phyloP scores from a whole-genome alignment of 139 green algal genomes.

The Micromonas commoda region DNA sequence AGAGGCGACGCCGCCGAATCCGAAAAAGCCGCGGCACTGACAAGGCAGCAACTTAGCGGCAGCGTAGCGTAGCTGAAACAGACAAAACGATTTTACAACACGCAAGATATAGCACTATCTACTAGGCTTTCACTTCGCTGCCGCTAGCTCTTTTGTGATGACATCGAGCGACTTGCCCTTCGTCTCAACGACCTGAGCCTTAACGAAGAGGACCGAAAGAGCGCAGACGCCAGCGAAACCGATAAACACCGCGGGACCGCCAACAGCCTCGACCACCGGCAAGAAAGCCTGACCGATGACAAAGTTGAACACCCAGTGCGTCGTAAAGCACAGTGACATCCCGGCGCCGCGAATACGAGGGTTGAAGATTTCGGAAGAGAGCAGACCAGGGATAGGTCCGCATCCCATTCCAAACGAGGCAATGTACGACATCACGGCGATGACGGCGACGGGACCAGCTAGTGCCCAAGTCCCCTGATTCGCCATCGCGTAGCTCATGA shows the following conservation, averaged over 20 bases:
- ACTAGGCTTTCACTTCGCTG: not conserved
- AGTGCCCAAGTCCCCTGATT: not conserved
- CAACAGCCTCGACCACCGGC: constrained; percentile 46
- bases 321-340: constrained; percentile 52
- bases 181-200: constrained; percentile 59
- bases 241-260: constrained; percentile 54
- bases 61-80: not conserved
- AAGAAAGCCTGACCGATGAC: constrained; percentile 76
- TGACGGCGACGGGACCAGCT: constrained; percentile 41
- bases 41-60: not conserved
- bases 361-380: constrained; percentile 84
- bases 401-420: constrained; percentile 79
- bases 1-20: constrained; percentile 8
- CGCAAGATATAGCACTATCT: not conserved
- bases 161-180: constrained; percentile 71
- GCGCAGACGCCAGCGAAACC: constrained; percentile 69
- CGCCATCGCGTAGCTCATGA: not conserved
- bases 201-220: constrained; percentile 48
- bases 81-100: not conserved
- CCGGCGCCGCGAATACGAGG: constrained; percentile 61
- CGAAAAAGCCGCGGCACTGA: not conserved
- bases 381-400: constrained; percentile 81
- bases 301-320: constrained; percentile 82
- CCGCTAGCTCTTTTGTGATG: constrained; percentile 58
- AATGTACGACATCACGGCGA: constrained; percentile 83